A percentile compares a stretch with the other conserved stretches of the same genome.
These are phyloP conservation scores for Zasmidium citrigriseum DNA, from an alignment of 2,329 filamentous ascomycete species.

Conservation along the genomic window DNA sequence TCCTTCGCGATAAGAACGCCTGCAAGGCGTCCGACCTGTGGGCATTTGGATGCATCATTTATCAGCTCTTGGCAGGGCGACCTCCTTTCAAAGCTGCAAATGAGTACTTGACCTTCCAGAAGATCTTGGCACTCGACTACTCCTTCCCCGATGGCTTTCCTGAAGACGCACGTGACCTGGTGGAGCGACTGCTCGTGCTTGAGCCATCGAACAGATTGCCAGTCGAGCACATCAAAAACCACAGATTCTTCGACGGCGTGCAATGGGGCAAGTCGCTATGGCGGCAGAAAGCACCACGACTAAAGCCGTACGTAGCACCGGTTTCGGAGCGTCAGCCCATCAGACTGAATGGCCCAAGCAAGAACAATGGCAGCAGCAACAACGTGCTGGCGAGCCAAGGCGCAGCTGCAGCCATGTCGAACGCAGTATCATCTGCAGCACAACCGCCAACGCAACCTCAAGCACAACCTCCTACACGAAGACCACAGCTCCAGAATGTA, in stretches of 20 bases:
- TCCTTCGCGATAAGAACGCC: constrained; percentile 94
- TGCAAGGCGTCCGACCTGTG: constrained; percentile 97
- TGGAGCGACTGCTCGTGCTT: constrained; percentile 85
- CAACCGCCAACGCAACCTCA: constrained; percentile 7
- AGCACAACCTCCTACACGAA: constrained; percentile 18
- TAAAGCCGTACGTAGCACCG: constrained; percentile 81
- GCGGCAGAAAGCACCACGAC: constrained; percentile 83
- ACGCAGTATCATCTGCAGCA: constrained; percentile 11
- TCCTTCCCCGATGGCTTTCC: constrained; percentile 91
- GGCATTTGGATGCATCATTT: constrained; percentile 98
- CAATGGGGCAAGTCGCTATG: constrained; percentile 81
- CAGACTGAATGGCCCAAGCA: constrained; percentile 30
- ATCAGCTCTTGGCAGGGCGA: constrained; percentile 90
- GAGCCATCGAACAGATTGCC: constrained; percentile 82
- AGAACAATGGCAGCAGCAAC: constrained; percentile 26
- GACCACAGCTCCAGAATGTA: constrained; percentile 77
- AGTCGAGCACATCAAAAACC: constrained; percentile 95
- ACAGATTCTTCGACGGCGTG: constrained; percentile 90
- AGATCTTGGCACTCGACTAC: constrained; percentile 93
- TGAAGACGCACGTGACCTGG: constrained; percentile 78
- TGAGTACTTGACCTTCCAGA: constrained; percentile 97
- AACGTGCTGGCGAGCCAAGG: constrained; percentile 17
- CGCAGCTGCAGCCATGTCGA: constrained; percentile 33
- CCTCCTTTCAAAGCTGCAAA: constrained; percentile 96
- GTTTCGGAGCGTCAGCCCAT: constrained; percentile 26